These are phyloP conservation scores for Rachicladosporium sp. DNA, from an alignment of 2,329 filamentous ascomycete genomes.

Conservation along the genomic window DNA sequence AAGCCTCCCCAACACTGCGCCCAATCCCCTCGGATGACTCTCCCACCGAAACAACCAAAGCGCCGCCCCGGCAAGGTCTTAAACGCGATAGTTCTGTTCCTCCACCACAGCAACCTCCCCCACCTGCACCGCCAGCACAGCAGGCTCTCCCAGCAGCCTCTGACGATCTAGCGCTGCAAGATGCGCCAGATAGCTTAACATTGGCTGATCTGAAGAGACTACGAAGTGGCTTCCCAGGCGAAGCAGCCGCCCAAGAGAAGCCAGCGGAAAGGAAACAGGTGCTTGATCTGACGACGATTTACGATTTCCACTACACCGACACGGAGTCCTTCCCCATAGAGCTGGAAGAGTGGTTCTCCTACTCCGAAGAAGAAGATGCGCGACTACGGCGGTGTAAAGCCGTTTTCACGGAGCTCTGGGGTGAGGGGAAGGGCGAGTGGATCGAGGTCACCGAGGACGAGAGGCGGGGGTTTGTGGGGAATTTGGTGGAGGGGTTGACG, in stretches of 20 bases:
- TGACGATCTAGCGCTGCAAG: slow-evolving; percentile 17
- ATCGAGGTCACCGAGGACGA: slow-evolving; percentile 47
- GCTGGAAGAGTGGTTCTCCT: slow-evolving; percentile 95
- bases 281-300: slow-evolving; percentile 33
- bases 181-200: slow-evolving; percentile 33
- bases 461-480: slow-evolving; percentile 45
- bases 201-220: slow-evolving; percentile 35
- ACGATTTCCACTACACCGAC: slow-evolving; percentile 60
- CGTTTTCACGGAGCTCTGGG: slow-evolving; percentile 68
- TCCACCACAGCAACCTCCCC: slow-evolving; percentile 29
- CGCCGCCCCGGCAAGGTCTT: slow-evolving; percentile 24
- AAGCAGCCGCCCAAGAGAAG: slow-evolving; percentile 13
- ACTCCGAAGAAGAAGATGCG: slow-evolving; percentile 73
- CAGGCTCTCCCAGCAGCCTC: slow-evolving; percentile 20
- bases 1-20: slow-evolving; percentile 19
- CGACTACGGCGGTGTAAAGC: slow-evolving; percentile 63
- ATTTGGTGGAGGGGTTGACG: slow-evolving; percentile 24
- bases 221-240: slow-evolving; percentile 31
- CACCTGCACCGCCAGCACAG: slow-evolving; percentile 28
- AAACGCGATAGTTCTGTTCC: slow-evolving; percentile 29
- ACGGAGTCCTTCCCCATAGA: slow-evolving; percentile 61
- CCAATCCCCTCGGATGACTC: slow-evolving; percentile 15
- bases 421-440: slow-evolving; percentile 46
- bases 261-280: slow-evolving; percentile 17
- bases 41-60: slow-evolving; percentile 1